Base-by-base conservation (phyloP, 2,329 filamentous ascomycete genomes). In the Alternaria sp. region DNA sequence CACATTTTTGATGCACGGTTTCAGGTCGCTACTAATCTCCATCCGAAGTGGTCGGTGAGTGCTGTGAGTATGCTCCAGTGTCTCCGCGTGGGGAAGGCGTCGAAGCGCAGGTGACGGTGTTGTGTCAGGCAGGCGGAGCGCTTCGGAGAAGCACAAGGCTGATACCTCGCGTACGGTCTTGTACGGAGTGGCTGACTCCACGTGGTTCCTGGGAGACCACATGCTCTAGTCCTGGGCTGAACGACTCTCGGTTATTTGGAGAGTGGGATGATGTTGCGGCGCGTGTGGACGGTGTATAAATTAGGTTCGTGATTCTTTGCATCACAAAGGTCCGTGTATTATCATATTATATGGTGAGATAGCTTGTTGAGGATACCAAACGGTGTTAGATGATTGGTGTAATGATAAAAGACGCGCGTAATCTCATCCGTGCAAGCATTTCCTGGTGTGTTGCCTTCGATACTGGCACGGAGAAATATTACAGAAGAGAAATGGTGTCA, bases 141-240 rank as follows among this genome's bases (percentile, higher is more conserved):
- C 28, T 18, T 32, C 26, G n/a, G 24, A 48, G 24, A 26, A 32
- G 28, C 18, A 9, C 18, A 20, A 47, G 7, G 44, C 44, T 1
- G n/a, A 32, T 5, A 3, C 22, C 28, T 47, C 44, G 44, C 28
- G 44, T 47, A 28, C 44, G 44, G 44, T 47, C 44, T 47, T 47
- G 7, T 22, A 14, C 44, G 28, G 44, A 14, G 18, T 34, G 28
- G 28, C 12, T 22, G 28, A 11, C 20, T 12, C 43, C 5, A 47
- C n/a, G 26, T 32, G n/a, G 26, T 47, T n/a, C 0, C 2, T 30
- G 11, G n/a, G 4, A 12, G 44, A 7, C 1, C 3, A 12, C 1
- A 32, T 9, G 1, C 4, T 34, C 44, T 2, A 6, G 18, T 2
- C 11, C 18, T 20, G 7, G 36, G 36, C n/a, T 39, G 3, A 3